phyloP scores from a whole-genome alignment of 257 asterid genomes.

The Nicotiana knightiana region DNA sequence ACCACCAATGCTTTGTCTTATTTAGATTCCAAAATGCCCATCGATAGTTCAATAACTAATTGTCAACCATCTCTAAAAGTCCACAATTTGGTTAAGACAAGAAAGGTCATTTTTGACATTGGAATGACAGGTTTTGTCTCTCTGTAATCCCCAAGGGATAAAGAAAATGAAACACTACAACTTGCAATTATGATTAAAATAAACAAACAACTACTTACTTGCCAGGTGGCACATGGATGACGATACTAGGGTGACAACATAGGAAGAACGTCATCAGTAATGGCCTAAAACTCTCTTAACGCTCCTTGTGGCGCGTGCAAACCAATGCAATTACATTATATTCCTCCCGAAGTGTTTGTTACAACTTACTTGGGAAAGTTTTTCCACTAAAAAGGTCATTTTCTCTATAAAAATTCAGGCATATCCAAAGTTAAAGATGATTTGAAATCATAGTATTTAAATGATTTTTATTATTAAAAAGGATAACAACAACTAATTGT shows the following conservation, averaged over 20 bases:
- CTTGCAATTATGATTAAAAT: background rate
- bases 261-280: background rate
- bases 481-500: background rate
- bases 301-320: background rate
- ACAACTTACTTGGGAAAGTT: background rate
- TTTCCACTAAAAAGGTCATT: background rate
- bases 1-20: background rate
- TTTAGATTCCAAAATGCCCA: background rate
- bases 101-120: background rate
- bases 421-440: background rate
- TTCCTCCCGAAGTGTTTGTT: background rate
- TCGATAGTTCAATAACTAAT: background rate
- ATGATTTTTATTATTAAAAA: background rate
- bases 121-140: background rate
- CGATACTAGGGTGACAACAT: background rate
- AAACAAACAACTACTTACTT: background rate
- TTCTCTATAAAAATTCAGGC: background rate
- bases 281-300: background rate
- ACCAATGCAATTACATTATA: background rate
- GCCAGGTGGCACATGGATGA: constrained; percentile 1
- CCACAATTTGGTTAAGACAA: background rate
- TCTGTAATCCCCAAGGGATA: background rate
- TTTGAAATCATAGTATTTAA: background rate
- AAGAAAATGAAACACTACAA: background rate
- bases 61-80: background rate